These are phyloP conservation scores for Arctium minus DNA, from an alignment of 129 eudicot species.

Conservation along the genomic window DNA sequence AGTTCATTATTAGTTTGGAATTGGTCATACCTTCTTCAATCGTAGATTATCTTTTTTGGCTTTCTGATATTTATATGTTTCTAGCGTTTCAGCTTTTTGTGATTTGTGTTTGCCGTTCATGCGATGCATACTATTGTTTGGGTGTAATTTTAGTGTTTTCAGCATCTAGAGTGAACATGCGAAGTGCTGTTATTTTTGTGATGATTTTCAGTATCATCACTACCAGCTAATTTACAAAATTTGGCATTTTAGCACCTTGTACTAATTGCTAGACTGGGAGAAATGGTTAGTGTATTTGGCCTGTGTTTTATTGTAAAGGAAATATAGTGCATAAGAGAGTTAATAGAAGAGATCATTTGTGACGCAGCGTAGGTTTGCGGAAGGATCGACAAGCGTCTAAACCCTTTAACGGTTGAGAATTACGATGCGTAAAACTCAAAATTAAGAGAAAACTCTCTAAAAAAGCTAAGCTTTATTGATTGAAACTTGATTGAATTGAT, in stretches of 20 bases:
- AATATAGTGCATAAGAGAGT: background rate
- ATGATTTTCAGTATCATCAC: background rate
- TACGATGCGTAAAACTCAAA: too few relatives aligned
- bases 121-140: background rate
- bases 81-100: background rate
- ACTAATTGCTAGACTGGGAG: background rate
- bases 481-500: too few relatives aligned
- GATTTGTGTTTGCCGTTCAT: background rate
- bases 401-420: too few relatives aligned
- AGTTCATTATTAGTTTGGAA: background rate
- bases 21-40: background rate
- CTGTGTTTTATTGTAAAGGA: slow-evolving; percentile 1
- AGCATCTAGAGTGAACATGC: background rate
- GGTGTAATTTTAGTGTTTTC: background rate
- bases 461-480: too few relatives aligned
- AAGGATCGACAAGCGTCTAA: too few relatives aligned
- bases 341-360: background rate
- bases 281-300: background rate
- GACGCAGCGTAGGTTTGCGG: too few relatives aligned
- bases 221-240: background rate
- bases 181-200: background rate
- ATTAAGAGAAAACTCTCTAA: too few relatives aligned
- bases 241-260: background rate
- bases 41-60: background rate
- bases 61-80: background rate